Evolutionary conservation across 2,329 filamentous ascomycete genomes (phyloP).

Genomic region (Tolypocladium endophyticum): DNA sequence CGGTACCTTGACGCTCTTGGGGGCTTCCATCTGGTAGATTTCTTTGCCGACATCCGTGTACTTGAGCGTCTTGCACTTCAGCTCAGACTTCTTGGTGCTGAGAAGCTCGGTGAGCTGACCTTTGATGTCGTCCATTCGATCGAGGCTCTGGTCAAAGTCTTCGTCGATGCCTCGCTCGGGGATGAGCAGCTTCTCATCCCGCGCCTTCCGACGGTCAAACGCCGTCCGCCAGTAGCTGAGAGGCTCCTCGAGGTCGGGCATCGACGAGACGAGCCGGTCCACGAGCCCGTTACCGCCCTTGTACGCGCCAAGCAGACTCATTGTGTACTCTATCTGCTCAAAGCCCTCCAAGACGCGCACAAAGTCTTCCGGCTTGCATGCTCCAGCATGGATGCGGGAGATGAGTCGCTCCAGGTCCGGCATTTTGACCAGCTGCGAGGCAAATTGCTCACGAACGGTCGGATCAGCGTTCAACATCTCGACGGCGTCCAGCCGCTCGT

Average conservation of each 20-base stretch:
- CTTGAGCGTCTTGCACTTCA: slow-evolving; percentile 63
- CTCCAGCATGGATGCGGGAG: slow-evolving; percentile 84
- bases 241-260: slow-evolving; percentile 71
- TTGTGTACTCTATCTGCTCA: slow-evolving; percentile 94
- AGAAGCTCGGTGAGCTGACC: slow-evolving; percentile 61
- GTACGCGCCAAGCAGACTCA: slow-evolving; percentile 65
- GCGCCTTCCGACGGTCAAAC: slow-evolving; percentile 74
- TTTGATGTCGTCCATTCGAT: slow-evolving; percentile 66
- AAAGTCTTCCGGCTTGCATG: slow-evolving; percentile 87
- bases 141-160: slow-evolving; percentile 80
- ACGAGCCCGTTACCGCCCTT: slow-evolving; percentile 74
- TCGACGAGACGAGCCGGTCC: slow-evolving; percentile 68
- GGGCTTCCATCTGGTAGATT: slow-evolving; percentile 89
- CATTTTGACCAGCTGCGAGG: slow-evolving; percentile 78
- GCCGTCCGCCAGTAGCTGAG: slow-evolving; percentile 83
- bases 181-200: slow-evolving; percentile 69
- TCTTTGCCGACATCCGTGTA: slow-evolving; percentile 90
- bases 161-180: slow-evolving; percentile 81
- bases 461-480: slow-evolving; percentile 82
- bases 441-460: slow-evolving; percentile 75
- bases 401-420: slow-evolving; percentile 91
- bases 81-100: slow-evolving; percentile 57
- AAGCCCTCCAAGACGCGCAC: slow-evolving; percentile 90
- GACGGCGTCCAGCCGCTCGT: slow-evolving; percentile 86
- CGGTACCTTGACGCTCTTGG: slow-evolving; percentile 75